Base-by-base conservation (phyloP, 2,329 filamentous ascomycete genomes). In the Alternaria tenuissima region DNA sequence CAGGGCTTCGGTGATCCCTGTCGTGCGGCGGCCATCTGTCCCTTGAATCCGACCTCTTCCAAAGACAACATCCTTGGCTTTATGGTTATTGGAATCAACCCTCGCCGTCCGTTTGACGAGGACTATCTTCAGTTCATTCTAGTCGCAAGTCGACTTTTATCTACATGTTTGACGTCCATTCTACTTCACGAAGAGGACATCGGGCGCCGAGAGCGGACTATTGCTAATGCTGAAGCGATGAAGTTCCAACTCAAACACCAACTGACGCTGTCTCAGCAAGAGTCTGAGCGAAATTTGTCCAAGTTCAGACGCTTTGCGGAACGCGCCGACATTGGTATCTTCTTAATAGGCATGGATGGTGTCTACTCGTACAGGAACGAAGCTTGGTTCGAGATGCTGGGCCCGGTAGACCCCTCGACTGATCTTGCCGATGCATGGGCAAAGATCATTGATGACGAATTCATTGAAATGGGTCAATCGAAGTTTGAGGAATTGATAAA, bases 291-390 rank as follows among this genome's bases (percentile, higher is more conserved):
- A 5, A 73, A 68, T 18, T 64, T 73, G 34, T 69, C 70, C 49
- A 72, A 73, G 26, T 81, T 82, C 47, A 72, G 75, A 32, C 67
- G 78, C 5, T 78, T 82, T 64, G 79, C 80, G 4, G 74, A 78
- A 42, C 67, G 76, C 4, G 70, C 78, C 6, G 78, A 80, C 3
- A 69, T 81, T 7, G 80, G 76, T 1, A 82, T 82, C 54, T 81
- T 79, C 56, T 74, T 79, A 26, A 71, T 79, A 38, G 71, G 73
- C 12, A 60, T 72, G 14, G 60, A 74, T n/a, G 79, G 81, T 2
- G 67, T 66, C 12, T 76, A 78, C 16, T 68, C 78, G 0, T 81
- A 81, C 55, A 68, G 77, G 3, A 82, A 82, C 39, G 72, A 81
- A 38, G 69, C 74, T 2, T 82, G 79, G 70, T 74, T 58, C 38